These are phyloP conservation scores for Malassezia psittaci DNA, from an alignment of 1,284 basidiomycete species.

Conservation along the genomic window DNA sequence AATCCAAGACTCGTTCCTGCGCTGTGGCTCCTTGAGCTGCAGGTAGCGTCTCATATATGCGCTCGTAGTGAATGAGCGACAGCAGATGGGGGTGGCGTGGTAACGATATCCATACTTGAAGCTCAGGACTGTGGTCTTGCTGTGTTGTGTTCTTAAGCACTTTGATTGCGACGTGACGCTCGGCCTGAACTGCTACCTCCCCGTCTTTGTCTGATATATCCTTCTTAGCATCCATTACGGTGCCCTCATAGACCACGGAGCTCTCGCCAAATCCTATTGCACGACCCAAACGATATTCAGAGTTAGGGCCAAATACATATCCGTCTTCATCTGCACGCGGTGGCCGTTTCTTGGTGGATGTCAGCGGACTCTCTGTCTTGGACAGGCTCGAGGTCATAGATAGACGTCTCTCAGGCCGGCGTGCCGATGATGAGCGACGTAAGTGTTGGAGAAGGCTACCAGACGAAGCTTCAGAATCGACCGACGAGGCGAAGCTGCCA, in stretches of 20 bases:
- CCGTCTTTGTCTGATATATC: background rate
- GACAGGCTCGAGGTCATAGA: background rate
- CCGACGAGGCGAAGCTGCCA: background rate
- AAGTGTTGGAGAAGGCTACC: background rate
- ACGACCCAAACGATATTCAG: conserved; percentile 2
- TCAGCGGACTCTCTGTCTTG: background rate
- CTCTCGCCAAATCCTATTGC: conserved; percentile 6
- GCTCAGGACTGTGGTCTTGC: background rate
- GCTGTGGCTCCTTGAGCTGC: background rate
- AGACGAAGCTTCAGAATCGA: background rate
- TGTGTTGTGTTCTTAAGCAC: background rate
- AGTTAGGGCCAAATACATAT: conserved; percentile 3
- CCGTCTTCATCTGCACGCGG: conserved; percentile 5
- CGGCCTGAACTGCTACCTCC: no score
- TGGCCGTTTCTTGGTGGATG: background rate
- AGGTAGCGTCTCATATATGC: background rate
- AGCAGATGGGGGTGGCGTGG: conserved; percentile 8
- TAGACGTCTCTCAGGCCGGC: background rate
- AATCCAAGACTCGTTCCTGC: background rate
- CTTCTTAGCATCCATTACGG: background rate
- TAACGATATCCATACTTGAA: conserved; percentile 1
- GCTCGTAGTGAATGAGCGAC: conserved; percentile 1
- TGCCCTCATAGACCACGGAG: conserved; percentile 1
- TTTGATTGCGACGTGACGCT: conserved; percentile 5
- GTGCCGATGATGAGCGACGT: background rate